phyloP scores from a whole-genome alignment of 2,329 filamentous ascomycete genomes.

The Verticillium klebahnii region DNA sequence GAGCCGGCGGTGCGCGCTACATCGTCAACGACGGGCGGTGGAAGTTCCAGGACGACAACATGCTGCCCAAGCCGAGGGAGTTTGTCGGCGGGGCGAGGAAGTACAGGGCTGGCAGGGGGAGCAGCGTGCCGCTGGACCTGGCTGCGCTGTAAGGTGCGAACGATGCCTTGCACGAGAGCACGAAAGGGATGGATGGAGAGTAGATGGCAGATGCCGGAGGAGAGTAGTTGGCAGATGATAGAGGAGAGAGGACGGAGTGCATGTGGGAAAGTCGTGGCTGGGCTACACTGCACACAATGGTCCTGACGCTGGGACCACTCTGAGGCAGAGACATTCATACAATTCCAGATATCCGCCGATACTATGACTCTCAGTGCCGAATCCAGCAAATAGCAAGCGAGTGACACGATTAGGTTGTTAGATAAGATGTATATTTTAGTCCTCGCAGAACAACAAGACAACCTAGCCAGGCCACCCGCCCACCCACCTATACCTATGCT shows the following conservation, averaged over 20 bases:
- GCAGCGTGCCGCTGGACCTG: conserved; percentile 88
- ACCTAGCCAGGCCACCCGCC: background rate
- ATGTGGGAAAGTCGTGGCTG: too few relatives aligned
- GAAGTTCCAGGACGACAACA: conserved; percentile 78
- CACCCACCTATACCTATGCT: background rate
- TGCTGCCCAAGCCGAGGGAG: conserved; percentile 79
- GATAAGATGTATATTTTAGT: background rate
- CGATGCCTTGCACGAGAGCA: background rate
- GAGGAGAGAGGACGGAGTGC: too few relatives aligned
- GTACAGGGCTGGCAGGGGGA: conserved; percentile 88
- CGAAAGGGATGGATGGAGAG: background rate
- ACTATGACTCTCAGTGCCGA: too few relatives aligned
- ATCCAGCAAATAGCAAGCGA: too few relatives aligned
- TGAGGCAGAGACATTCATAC: too few relatives aligned
- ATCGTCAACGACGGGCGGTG: conserved; percentile 75
- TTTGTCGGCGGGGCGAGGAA: conserved; percentile 70
- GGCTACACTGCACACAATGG: too few relatives aligned
- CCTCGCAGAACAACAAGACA: background rate
- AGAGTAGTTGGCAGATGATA: too few relatives aligned
- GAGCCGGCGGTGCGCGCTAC: conserved; percentile 33
- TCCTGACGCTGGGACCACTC: too few relatives aligned
- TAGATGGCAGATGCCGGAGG: too few relatives aligned
- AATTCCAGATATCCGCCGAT: too few relatives aligned
- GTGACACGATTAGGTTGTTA: background rate
- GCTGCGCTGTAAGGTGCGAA: conserved; percentile 39